Evolutionary conservation across 129 eudicot genomes (phyloP).

Genomic region (Apium graveolens): DNA sequence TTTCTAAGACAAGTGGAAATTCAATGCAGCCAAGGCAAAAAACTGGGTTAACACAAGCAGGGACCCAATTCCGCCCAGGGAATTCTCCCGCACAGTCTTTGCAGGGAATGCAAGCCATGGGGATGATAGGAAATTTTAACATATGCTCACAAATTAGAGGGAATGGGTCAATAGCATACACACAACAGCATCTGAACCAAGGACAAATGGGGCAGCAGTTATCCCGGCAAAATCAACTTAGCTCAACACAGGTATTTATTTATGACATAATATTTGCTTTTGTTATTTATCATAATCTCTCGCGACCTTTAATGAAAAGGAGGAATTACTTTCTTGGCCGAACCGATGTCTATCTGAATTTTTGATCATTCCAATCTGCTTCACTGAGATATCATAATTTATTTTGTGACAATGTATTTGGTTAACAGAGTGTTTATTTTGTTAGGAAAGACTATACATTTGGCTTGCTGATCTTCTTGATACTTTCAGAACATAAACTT

Average conservation of each 20-base stretch:
- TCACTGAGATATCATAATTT: background rate
- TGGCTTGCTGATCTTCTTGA: background rate
- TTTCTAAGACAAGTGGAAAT: background rate
- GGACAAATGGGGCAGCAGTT: slow-evolving; percentile 69
- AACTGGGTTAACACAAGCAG: slow-evolving; percentile 65
- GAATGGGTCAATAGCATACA: slow-evolving; percentile 55
- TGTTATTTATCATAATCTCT: background rate
- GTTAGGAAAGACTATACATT: background rate
- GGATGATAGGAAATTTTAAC: slow-evolving; percentile 52
- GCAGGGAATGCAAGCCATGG: slow-evolving; percentile 82
- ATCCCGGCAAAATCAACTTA: slow-evolving; percentile 67
- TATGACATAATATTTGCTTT: background rate
- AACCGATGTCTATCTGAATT: background rate
- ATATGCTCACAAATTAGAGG: slow-evolving; percentile 64
- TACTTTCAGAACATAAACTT: background rate
- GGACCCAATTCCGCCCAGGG: slow-evolving; percentile 70
- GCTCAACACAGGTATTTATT: slow-evolving; percentile 59
- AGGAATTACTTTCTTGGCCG: background rate
- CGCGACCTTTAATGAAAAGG: background rate
- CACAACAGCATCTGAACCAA: slow-evolving; percentile 61
- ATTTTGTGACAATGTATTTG: background rate
- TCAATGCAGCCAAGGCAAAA: slow-evolving; percentile 73
- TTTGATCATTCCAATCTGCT: background rate
- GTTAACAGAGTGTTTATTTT: background rate
- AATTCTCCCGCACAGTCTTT: slow-evolving; percentile 64